Base-by-base conservation (phyloP, 805 yeast species). In the Candida glaebosa region DNA sequence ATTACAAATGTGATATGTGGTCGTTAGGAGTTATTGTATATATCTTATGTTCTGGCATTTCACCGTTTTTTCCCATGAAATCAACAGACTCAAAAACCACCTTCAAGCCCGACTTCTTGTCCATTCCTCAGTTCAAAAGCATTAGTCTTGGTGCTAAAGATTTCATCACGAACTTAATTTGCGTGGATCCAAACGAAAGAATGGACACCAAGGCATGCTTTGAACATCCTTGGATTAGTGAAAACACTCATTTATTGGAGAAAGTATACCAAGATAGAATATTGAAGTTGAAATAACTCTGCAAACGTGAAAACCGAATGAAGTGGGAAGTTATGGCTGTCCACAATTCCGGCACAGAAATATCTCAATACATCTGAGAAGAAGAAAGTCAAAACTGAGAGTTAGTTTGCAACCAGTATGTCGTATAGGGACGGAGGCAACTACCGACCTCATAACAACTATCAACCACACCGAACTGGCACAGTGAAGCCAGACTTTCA, bases 1-100 rank as follows among this genome's bases (percentile, higher is more conserved):
- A 71, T 44, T 61, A 59, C 22, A 78, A 77, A 50, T 81, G 86
- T 52, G 88, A 82, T 56, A 56, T 80, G 30, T 82, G 88, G 89
- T 82, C 88, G 1, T 50, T 82, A 3, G 88, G 88, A 0, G 73
- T 82, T 0, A 72, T 82, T 12, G 52, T 72, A 3, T 80, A 80
- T 57, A 78, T 82, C 9, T 58, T 82, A 57, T 57, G 81, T 12
- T 78, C 81, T 31, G 87, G 86, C 0, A 67, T 79, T 2, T 81
- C 87, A 0, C 87, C 87, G 4, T 82, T 82, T 50, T 78, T 74
- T 2, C 67, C 71, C 38, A 70, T 63, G 5, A 36, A 24, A 10
- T 31, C 16, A 52, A 76, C 75, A 0, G 16, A 24, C n/a, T 24
- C 37, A n/a, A 26, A 39, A 15, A 39, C 28, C 9, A 33, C 12